Evolutionary conservation across 2,329 filamentous ascomycete genomes (phyloP), one percentile per base, ranked within the genome.

Genomic region (Neonectria ditissima): DNA sequence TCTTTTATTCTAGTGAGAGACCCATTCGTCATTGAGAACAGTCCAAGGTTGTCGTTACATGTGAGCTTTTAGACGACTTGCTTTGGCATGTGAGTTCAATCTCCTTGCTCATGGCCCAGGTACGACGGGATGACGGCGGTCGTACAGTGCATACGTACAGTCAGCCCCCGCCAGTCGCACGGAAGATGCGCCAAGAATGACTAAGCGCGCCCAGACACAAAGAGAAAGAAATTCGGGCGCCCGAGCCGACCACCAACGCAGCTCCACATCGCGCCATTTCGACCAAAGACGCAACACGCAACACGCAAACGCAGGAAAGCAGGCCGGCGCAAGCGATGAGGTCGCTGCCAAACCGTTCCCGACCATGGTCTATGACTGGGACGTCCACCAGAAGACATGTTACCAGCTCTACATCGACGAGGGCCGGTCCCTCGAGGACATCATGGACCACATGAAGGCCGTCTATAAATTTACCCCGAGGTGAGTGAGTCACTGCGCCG

Each of bases 361-460:
- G 63, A 78, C 50, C 68, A 84, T 83, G 82, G 81, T 80, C 20
- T 84, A 83, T 73, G 75, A 82, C 63, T 84, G 83, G 82, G 79
- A 80, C n/a, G 68, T 70, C 14, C 77, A 84, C 68, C 77, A 76
- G 71, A 76, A 81, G 56, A 78, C 73, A 72, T 81, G 80, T 71
- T 77, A 77, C 43, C 86, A 87, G 69, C 86, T 96, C 73, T 96
- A 94, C 73, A 92, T 95, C 69, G 87, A 89, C 63, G 91, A 96
- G 79, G 88, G 88, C 70, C 90, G 87, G 80, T 87, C 88, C 43
- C 80, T 94, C 61, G 88, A 91, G 72, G 89, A 94, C 69, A 91
- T 96, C 44, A 91, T 92, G 82, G 84, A 89, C 26, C 89, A 89
- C 73, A 90, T 93, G 84, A 87, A 84, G 67, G 81, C 81, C 60